phyloP scores from a whole-genome alignment of 1,284 basidiomycete species.

The Ceratorhiza oryzae-sativae region DNA sequence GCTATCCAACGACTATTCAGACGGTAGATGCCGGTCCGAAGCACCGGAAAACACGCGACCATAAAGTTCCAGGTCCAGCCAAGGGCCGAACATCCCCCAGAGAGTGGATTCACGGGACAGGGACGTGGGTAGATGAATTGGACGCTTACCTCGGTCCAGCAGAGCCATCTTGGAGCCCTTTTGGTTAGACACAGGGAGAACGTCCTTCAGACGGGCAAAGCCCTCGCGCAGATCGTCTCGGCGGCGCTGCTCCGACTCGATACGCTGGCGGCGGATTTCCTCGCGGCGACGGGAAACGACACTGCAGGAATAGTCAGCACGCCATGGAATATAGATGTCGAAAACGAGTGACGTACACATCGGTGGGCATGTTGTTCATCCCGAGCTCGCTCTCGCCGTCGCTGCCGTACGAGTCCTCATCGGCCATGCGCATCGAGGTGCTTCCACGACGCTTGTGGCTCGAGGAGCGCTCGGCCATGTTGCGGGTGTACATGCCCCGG shows the following conservation, averaged over 20 bases:
- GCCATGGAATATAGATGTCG: neutral
- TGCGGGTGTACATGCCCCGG: constrained; percentile 38
- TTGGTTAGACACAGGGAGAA: constrained; percentile 83
- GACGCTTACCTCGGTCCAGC: constrained; percentile 78
- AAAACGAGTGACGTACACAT: constrained; percentile 35
- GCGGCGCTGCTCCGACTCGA: constrained; percentile 84
- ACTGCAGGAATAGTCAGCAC: constrained; percentile 33
- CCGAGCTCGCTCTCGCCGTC: constrained; percentile 40
- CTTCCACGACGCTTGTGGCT: constrained; percentile 18
- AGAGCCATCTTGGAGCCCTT: constrained; percentile 89
- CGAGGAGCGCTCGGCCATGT: constrained; percentile 30
- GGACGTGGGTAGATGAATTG: constrained; percentile 25
- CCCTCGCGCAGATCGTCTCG: constrained; percentile 87
- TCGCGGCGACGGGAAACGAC: constrained; percentile 63
- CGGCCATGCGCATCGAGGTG: constrained; percentile 36
- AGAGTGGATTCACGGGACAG: constrained; percentile 1
- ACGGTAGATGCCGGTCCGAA: constrained; percentile 28
- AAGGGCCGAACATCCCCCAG: constrained; percentile 10
- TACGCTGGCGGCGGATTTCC: constrained; percentile 84
- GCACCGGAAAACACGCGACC: constrained; percentile 15
- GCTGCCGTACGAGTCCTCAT: constrained; percentile 42
- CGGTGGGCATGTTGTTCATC: constrained; percentile 27
- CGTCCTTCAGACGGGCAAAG: constrained; percentile 84
- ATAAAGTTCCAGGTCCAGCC: neutral
- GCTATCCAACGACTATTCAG: neutral